A percentile compares a stretch with the other conserved stretches of the same genome.
Evolutionary conservation across 2,329 filamentous ascomycete genomes (phyloP).

Genomic region (Tolypocladium inflatum): DNA sequence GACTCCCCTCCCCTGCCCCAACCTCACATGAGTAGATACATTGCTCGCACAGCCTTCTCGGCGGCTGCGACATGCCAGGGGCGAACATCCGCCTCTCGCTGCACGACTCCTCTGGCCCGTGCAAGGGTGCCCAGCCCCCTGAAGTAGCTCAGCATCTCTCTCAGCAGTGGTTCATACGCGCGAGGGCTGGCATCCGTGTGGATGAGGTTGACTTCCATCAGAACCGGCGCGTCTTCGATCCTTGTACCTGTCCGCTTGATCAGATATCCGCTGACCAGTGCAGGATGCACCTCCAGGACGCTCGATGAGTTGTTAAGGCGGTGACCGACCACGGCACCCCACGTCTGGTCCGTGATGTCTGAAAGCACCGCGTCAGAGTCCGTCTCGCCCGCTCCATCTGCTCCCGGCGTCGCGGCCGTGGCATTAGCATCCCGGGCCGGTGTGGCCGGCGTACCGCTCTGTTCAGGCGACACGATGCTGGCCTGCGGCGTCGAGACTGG

Average conservation of each 20-base stretch:
- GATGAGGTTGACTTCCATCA: conserved; percentile 58
- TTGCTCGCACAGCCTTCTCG: conserved; percentile 55
- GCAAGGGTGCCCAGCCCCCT: conserved; percentile 60
- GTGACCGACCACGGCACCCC: conserved; percentile 63
- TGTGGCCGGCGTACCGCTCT: conserved; percentile 40
- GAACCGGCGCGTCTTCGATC: conserved; percentile 46
- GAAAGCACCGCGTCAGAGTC: conserved; percentile 55
- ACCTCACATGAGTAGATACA: conserved; percentile 54
- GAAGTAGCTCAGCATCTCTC: conserved; percentile 63
- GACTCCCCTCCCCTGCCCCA: neutral
- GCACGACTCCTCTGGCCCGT: conserved; percentile 52
- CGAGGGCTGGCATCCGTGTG: conserved; percentile 41
- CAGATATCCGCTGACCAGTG: conserved; percentile 55
- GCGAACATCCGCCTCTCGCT: conserved; percentile 49
- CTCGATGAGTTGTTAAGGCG: conserved; percentile 51
- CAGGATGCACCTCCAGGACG: conserved; percentile 43
- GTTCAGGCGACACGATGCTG: conserved; percentile 51
- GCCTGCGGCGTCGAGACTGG: conserved; percentile 60
- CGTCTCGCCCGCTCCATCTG: conserved; percentile 30
- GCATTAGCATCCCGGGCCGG: conserved; percentile 29
- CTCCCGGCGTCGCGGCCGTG: conserved; percentile 36
- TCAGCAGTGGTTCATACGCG: conserved; percentile 53
- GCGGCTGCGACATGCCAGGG: conserved; percentile 72
- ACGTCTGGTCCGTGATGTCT: conserved; percentile 66
- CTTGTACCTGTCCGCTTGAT: conserved; percentile 51